Base-by-base conservation (phyloP, 192 early-diverging fungal genomes). In the Mortierella hygrophila region DNA sequence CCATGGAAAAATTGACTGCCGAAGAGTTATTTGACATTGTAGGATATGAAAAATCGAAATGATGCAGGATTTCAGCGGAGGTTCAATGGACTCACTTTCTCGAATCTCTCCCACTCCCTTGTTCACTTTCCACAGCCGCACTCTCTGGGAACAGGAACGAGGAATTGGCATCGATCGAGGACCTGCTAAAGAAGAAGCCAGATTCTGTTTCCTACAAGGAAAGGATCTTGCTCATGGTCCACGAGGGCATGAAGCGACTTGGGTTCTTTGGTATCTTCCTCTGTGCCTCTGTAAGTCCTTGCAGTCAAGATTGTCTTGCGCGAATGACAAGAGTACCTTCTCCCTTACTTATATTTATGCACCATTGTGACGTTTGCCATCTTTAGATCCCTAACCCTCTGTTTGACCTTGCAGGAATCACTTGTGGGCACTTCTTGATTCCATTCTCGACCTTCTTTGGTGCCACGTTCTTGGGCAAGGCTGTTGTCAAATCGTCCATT, bases 381-480 rank as follows among this genome's bases (percentile, higher is more conserved):
- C 13, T 37, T 18, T 83, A 95, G 89, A 96, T 99, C 75, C 98
- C 98, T n/a, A 99, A 99, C 75, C 97, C 97, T 20, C 88, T 99
- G 57, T 99, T 99, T 89, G 98, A 99, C 79, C 91, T 99, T 47
- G 98, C 98, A 47, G 98, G 98, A 29, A 98, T 99, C 57, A 94
- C 97, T 8, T 98, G 97, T 81, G 98, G 98, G 0, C 95, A 97
- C 82, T 98, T 97, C 81, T 83, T 93, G 55, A 93, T 99, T 1
- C 96, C 97, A 23, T 98, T 99, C 85, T 90, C 92, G 81, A 99
- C 97, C 10, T 99, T 98, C 89, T 99, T 98, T 89, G 97, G 97
- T 1, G 98, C 98, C 0, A 99, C 98, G 6, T 94, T 99, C 72
- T 80, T 99, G 29, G 98, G 98, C 63, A 99, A 99, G 88, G 96